phyloP scores from a whole-genome alignment of 1,284 basidiomycete genomes.

The Hypsizygus ulmarius region DNA sequence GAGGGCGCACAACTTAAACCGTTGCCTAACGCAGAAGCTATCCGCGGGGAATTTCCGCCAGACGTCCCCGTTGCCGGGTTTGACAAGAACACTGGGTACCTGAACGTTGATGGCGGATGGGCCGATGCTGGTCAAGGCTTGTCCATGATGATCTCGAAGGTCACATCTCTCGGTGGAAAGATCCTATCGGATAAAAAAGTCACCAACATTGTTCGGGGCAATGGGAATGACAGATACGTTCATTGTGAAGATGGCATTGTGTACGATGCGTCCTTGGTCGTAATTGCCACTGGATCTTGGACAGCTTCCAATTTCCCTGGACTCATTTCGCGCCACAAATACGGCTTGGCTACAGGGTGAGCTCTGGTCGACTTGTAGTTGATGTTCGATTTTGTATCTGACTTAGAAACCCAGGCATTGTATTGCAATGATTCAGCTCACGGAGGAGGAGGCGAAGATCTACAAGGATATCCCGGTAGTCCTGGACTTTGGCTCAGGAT shows the following conservation, averaged over 20 bases:
- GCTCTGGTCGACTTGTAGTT: constrained; percentile 14
- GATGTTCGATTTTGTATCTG: background rate
- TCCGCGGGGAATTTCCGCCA: constrained; percentile 46
- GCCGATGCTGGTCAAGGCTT: constrained; percentile 75
- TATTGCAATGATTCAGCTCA: constrained; percentile 74
- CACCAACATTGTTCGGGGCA: constrained; percentile 39
- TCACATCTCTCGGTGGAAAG: constrained; percentile 58
- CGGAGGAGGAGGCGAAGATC: constrained; percentile 57
- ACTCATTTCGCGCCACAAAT: constrained; percentile 46
- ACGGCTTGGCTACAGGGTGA: constrained; percentile 67
- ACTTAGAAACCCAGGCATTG: constrained; percentile 55
- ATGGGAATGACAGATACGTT: constrained; percentile 54
- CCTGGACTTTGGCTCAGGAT: constrained; percentile 65
- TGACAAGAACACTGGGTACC: constrained; percentile 48
- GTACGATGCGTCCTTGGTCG: constrained; percentile 53
- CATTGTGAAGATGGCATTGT: constrained; percentile 57
- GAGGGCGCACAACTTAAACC: constrained; percentile 48
- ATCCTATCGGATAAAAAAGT: constrained; percentile 61
- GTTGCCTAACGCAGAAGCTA: constrained; percentile 36
- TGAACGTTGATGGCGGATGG: constrained; percentile 85
- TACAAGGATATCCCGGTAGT: constrained; percentile 73
- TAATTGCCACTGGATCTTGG: constrained; percentile 81
- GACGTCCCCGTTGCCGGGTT: constrained; percentile 35
- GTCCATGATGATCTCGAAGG: constrained; percentile 52
- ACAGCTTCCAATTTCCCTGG: constrained; percentile 75